These are phyloP conservation scores for Rubia yunnanensis DNA, from an alignment of 257 asterid genomes.

Conservation along the genomic window DNA sequence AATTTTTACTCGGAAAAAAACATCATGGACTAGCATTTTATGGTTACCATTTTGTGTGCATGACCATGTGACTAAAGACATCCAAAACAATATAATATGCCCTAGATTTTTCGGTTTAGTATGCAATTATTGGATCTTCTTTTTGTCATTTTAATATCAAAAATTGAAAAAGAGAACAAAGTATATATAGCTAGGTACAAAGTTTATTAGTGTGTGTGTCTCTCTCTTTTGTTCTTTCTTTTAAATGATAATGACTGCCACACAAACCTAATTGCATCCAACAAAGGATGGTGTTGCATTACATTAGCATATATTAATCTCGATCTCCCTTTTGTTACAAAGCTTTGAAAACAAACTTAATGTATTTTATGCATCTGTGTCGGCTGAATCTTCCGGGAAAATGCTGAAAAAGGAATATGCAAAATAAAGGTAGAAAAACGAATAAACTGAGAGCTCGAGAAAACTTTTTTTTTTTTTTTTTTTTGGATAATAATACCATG, in stretches of 20 bases:
- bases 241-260: background rate
- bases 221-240: background rate
- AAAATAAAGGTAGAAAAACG: background rate
- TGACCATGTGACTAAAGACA: constrained; percentile 5
- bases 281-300: constrained; percentile 1
- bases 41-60: background rate
- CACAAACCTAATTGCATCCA: background rate
- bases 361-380: background rate
- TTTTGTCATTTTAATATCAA: too few species aligned
- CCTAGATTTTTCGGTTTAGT: background rate
- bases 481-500: too few species aligned
- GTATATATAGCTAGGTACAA: background rate
- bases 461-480: background rate
- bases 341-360: background rate
- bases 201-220: background rate
- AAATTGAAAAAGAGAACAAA: background rate
- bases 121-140: background rate
- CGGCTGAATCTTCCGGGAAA: constrained; percentile 5
- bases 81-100: background rate
- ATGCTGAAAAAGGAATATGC: background rate
- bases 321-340: background rate
- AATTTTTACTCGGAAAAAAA: background rate
- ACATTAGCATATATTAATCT: background rate
- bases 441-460: background rate
- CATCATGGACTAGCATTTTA: background rate